Percentiles rank a stretch among this genome's conserved stretches.
Conservation (phyloP, 2,329 filamentous ascomycete genomes). For the Ceratocystis papillata region DNA sequence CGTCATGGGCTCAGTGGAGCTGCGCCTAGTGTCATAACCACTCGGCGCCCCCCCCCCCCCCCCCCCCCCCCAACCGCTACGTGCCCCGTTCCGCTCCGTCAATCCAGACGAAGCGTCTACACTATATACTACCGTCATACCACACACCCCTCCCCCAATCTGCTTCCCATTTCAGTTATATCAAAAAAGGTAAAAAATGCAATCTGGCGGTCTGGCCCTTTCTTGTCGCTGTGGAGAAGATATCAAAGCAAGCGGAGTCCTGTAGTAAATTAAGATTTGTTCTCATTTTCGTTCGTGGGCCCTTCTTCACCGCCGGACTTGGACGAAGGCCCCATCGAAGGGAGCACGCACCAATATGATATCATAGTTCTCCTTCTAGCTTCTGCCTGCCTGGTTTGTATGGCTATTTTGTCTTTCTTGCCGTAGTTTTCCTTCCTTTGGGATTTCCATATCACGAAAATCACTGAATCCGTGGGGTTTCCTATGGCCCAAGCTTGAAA, state of each 20-base stretch:
- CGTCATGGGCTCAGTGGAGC: too few relatives aligned
- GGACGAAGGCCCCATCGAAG: neutral
- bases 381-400: neutral
- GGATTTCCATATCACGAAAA: neutral
- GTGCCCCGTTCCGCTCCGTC: neutral
- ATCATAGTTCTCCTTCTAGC: conserved; percentile 4
- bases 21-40: too few relatives aligned
- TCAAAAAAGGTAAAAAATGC: neutral
- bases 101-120: neutral
- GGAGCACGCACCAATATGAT: conserved; percentile 9
- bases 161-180: too few relatives aligned
- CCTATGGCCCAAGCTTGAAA: neutral
- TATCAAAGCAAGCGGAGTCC: too few relatives aligned
- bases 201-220: conserved; percentile 3
- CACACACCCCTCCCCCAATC: neutral
- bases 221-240: neutral
- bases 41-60: too few relatives aligned
- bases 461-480: neutral
- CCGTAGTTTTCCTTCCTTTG: neutral
- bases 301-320: conserved; percentile 13
- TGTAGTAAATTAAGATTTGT: neutral
- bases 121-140: neutral
- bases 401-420: neutral
- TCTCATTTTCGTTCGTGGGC: neutral
- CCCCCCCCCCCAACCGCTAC: neutral